Evolutionary conservation across 129 eudicot genomes (phyloP), one percentile per base, ranked within the genome.

Genomic region (Kitagawia praeruptora): DNA sequence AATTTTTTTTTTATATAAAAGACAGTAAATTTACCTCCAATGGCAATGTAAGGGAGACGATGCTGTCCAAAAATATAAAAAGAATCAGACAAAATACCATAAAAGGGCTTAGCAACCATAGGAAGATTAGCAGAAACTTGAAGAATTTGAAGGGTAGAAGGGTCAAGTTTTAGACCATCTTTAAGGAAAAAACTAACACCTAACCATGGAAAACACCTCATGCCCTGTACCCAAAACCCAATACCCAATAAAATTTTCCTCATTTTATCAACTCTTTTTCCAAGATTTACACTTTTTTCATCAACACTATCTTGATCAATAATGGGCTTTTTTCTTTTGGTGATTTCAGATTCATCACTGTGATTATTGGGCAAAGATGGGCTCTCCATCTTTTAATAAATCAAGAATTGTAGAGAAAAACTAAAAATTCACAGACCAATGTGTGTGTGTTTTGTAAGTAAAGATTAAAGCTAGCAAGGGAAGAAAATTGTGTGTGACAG

Each of bases 41-140:
- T 13, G 58, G 97, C 97, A 39, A 95, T 90, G 80, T 95, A 95
- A 4, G 99, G 99, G 45, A 95, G 76, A 9, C 99, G 96, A 78
- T 95, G 99, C 76, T 95, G 90, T 27, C 94, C 96, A 63, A 56
- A 80, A 75, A 95, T 58, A 64, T 89, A 92, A 48, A 85, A 82
- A 4, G 94, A 91, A 87, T 95, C 99, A 3, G 99, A 95, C 48
- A 95, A 70, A 48, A 95, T 82, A 28, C 99, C 99, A 46, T 87
- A 90, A 63, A 95, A 56, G 76, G 99, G 97, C 78, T 95, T 95
- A 3, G 93, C 97, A 39, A 92, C 96, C 99, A 95, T 95, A 21
- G 97, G 99, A 77, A 95, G 77, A 80, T 87, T 95, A n/a, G 93
- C 91, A 69, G 99, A 90, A 80, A 78, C 90, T 78, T 86, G 97